Base-by-base conservation (phyloP, 805 yeast genomes). In the Metschnikowia picachoensis region DNA sequence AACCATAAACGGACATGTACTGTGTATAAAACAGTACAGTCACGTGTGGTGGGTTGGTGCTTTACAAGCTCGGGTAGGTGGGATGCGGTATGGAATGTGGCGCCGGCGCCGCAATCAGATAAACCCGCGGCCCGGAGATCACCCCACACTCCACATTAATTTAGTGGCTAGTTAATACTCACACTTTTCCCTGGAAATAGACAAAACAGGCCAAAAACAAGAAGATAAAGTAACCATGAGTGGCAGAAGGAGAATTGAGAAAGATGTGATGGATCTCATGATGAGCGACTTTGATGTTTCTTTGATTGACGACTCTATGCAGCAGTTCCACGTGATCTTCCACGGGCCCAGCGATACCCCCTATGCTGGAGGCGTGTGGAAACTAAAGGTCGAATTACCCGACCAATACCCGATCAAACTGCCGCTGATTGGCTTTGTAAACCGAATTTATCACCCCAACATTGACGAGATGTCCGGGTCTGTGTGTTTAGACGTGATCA, bases 221-320 rank as follows among this genome's bases (percentile, higher is more conserved):
- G 6, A 20, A 20, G 6, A 20, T 4, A 20, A 20, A 20, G 20
- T 20, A 20, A 48, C 15, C 28, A 55, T 55, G 58, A 55, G 58
- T 40, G 42, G 52, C 30, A 83, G 81, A 58, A 76, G 89, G 62
- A 77, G 95, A 40, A 91, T 94, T 54, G 97, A 91, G 61, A 87
- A 94, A 28, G 99, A 92, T 65, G 97, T 92, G 39, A 90, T 88
- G 96, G 94, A 91, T 65, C 74, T 92, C 78, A 86, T 92, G 67
- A 90, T 89, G 96, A 87, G 96, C 68, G 91, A 88, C 66, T 92
- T 83, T 62, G 92, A 90, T 47, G 98, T 92, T 15, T 78, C 82
- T 10, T 73, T 92, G 42, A 80, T 87, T 35, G 83, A 90, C 53
- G 96, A 89, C 60, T 62, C 67, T 25, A 73, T 79, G 74, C 96